Evolutionary conservation across 1,139 yeast species (phyloP), one percentile per base, ranked within the genome.

Genomic region (Candida sojae): DNA sequence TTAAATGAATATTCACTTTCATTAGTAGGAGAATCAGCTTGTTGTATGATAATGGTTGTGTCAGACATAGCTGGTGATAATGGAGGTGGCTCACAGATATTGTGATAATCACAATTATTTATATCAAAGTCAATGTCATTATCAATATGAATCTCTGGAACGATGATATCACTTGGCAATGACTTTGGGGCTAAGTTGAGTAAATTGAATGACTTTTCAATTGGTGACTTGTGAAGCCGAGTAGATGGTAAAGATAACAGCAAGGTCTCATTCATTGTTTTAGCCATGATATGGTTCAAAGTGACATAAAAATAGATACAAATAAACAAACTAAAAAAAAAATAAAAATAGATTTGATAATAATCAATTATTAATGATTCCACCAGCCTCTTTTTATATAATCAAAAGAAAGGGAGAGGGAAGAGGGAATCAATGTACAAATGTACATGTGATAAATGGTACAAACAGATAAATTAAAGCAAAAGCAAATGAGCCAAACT

Each of bases 41-140:
- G 35, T 36, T 23, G 39, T 5, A 36, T 25, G 11, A 25, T 9
- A 13, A 36, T 25, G 11, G 39, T 36, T 5, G 39, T 36, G 12
- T 36, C 39, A 25, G 39, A 36, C 30, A 36, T 36, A 3, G 39
- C 13, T 36, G 39, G 39, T 6, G 39, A 36, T 25, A 36, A 36
- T n/a, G 30, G 9, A 5, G 30, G 39, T 9, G 39, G 30, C 5
- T 36, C 17, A 12, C 13, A 9, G 17, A 25, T 25, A 9, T 36
- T n/a, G 30, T 23, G 30, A 11, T 6, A 25, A 5, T 36, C 12
- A 25, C 4, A 6, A 9, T 6, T 36, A 36, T 36, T 36, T 36
- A 36, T 36, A 25, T 36, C 29, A 25, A 26, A 6, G 29, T 26
- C 36, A 12, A 33, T 33, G 5, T 36, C 29, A 25, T 6, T 26